Conservation (phyloP, 1,139 yeast genomes). For the Wickerhamomyces sp. region DNA sequence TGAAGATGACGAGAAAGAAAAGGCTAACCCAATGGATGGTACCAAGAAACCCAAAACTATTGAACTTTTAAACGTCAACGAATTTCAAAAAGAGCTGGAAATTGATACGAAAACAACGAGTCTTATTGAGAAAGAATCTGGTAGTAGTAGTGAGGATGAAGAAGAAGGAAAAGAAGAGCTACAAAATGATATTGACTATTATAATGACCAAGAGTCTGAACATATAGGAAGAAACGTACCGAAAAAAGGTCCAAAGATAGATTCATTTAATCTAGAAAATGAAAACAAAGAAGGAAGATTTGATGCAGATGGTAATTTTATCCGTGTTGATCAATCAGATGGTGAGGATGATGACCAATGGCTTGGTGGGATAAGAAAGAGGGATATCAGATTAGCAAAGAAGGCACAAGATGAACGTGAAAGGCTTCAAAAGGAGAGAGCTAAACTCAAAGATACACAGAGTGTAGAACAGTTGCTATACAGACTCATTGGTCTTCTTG, state of each 20-base stretch:
- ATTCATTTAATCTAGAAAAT: slow-evolving; percentile 54
- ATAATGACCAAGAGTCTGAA: slow-evolving; percentile 9
- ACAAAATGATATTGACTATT: slow-evolving; percentile 8
- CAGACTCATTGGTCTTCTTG: slow-evolving; percentile 38
- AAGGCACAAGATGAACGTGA: slow-evolving; percentile 34
- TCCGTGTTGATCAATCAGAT: slow-evolving; percentile 35
- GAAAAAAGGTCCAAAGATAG: slow-evolving; percentile 41
- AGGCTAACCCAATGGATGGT: neutral
- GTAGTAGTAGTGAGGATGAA: slow-evolving; percentile 2
- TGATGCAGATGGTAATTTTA: slow-evolving; percentile 58
- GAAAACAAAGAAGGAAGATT: slow-evolving; percentile 59
- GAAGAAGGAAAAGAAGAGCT: slow-evolving; percentile 5
- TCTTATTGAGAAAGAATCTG: no score
- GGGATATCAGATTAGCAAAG: slow-evolving; percentile 45
- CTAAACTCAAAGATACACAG: slow-evolving; percentile 9
- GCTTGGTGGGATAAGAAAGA: slow-evolving; percentile 38
- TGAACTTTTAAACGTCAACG: slow-evolving; percentile 10
- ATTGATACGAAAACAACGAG: slow-evolving; percentile 1
- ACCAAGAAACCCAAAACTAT: slow-evolving; percentile 1
- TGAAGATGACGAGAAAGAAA: slow-evolving; percentile 12
- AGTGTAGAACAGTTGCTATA: slow-evolving; percentile 28
- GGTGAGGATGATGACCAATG: slow-evolving; percentile 45
- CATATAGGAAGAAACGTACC: slow-evolving; percentile 4
- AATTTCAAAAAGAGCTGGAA: slow-evolving; percentile 14
- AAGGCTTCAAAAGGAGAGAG: slow-evolving; percentile 3